phyloP scores from a whole-genome alignment of 306 rosid genomes.

The Cicer bijugum region DNA sequence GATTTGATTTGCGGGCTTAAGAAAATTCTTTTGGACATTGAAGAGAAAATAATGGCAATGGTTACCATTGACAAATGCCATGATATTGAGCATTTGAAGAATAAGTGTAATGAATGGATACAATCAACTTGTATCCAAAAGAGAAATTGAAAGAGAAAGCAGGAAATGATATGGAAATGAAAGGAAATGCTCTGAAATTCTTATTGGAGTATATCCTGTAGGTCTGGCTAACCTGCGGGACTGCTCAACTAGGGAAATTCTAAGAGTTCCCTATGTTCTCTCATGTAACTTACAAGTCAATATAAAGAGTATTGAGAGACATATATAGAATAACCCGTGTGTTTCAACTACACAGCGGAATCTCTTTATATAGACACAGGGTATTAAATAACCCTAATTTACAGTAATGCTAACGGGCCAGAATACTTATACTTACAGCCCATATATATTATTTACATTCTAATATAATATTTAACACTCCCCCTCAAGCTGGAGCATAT shows the following conservation, averaged over 20 bases:
- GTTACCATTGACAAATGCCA: conserved; percentile 3
- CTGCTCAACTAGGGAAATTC: conserved; percentile 3
- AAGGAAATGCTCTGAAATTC: not conserved
- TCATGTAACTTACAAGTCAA: no score
- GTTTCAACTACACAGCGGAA: no score
- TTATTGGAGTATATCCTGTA: not conserved
- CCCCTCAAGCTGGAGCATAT: no score
- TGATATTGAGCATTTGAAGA: not conserved
- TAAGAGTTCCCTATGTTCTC: not conserved
- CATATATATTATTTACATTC: no score
- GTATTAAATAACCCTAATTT: no score
- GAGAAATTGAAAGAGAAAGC: not conserved
- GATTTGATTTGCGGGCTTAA: conserved; percentile 18
- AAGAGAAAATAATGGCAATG: not conserved
- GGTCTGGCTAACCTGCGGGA: not conserved
- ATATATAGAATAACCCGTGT: no score
- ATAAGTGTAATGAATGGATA: not conserved
- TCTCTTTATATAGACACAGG: no score
- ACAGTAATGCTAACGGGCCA: no score
- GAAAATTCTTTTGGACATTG: conserved; percentile 8
- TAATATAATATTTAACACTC: no score
- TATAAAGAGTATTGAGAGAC: no score
- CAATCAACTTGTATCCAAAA: not conserved
- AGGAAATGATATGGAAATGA: not conserved
- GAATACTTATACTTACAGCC: no score